Base-by-base conservation (phyloP, 495 filamentous ascomycete species). In the Penicillium psychrofluorescens region DNA sequence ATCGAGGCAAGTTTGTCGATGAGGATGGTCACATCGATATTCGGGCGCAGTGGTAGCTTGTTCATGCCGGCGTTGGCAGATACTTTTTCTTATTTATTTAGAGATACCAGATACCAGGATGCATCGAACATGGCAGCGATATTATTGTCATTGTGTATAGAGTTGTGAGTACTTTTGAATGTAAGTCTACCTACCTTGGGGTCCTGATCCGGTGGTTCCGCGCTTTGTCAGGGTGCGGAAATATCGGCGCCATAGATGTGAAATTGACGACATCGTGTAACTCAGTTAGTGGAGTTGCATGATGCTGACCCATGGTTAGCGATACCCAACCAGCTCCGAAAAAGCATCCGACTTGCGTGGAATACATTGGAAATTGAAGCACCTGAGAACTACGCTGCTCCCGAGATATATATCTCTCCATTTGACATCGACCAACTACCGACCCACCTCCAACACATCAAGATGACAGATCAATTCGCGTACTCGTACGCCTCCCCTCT, bases 1-100 rank as follows among this genome's bases (percentile, higher is more conserved):
- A 97, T 74, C 72, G 81, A 7, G 86, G 86, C 12, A 95, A 95
- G 56, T 78, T 87, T 29, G 63, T 88, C 31, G 77, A 81, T 48
- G 75, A 72, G 10, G 74, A 84, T 42, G 84, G 82, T 1, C 65
- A 75, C 48, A 69, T 79, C 43, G 64, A 70, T 41, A 56, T 81
- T 14, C 72, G 70, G 43, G 72, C 76, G 16, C 39, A 54, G 41
- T 76, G 73, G 73, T 69, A 62, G 48, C 43, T 4, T 38, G 22
- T 31, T 31, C n/a, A n/a, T 10, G 3, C 42, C 7, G 27, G 12
- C 29, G 33, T 13, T 52, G 41, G 30, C 22, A 22, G 22, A 4
- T 22, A 22, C 22, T 22, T 22, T 22, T 22, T 22, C 1, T 16
- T 16, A 16, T 16, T 22, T 3, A 6, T 22, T 22, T 22, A 22